These are phyloP conservation scores for Pestalotiopsis fici DNA, from an alignment of 2,329 filamentous ascomycete genomes.

Conservation along the genomic window DNA sequence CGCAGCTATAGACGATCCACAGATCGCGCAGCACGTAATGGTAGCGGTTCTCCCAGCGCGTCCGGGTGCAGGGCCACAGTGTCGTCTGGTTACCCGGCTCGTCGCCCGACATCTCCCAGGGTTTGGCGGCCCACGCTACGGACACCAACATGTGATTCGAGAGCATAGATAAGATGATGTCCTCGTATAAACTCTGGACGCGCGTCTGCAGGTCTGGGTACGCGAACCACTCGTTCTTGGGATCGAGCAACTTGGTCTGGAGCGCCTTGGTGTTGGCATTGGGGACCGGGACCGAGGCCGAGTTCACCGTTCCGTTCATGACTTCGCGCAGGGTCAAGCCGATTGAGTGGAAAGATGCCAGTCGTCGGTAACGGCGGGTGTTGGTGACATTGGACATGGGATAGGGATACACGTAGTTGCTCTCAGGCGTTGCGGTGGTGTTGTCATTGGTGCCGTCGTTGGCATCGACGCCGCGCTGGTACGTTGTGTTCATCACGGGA, in stretches of 20 bases:
- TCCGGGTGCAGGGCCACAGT: conserved; percentile 31
- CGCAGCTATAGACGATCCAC: conserved; percentile 35
- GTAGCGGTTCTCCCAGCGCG: conserved; percentile 33
- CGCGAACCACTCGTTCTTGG: conserved; percentile 31
- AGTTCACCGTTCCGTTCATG: conserved; percentile 33
- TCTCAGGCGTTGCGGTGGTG: conserved; percentile 29
- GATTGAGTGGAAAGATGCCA: conserved; percentile 35
- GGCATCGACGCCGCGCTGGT: conserved; percentile 22
- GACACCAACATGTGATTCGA: conserved; percentile 35
- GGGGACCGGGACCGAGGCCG: conserved; percentile 20
- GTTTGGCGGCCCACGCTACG: conserved; percentile 34
- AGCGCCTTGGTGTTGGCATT: conserved; percentile 34
- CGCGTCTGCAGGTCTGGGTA: conserved; percentile 24
- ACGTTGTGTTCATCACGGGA: conserved; percentile 36
- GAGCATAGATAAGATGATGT: conserved; percentile 37
- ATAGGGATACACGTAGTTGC: conserved; percentile 31
- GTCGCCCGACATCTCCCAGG: conserved; percentile 25
- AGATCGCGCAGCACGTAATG: conserved; percentile 33
- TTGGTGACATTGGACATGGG: conserved; percentile 19
- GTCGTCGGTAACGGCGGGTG: conserved; percentile 29
- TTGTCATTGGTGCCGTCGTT: conserved; percentile 38
- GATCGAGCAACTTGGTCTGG: conserved; percentile 43
- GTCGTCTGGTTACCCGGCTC: conserved; percentile 16
- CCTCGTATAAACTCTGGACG: conserved; percentile 35
- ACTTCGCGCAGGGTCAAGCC: conserved; percentile 31